phyloP scores from a whole-genome alignment of 2,329 filamentous ascomycete genomes.

The Calonectria henricotiae region DNA sequence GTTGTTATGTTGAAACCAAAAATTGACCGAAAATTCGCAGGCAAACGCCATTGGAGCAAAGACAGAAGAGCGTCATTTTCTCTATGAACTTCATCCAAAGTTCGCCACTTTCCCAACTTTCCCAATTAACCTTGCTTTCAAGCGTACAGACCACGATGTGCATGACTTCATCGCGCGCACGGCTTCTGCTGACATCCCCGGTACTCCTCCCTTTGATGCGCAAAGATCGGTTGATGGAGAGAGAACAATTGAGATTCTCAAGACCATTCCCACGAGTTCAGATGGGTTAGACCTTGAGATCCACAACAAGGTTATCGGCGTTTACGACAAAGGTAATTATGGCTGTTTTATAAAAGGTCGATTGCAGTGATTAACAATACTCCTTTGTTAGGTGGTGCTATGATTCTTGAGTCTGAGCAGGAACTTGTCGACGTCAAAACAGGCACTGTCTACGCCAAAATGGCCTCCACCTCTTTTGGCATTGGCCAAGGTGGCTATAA shows the following conservation, averaged over 20 bases:
- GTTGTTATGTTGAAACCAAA: no score
- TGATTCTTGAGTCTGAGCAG: slow-evolving; percentile 62
- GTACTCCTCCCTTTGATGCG: slow-evolving; percentile 60
- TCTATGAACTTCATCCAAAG: slow-evolving; percentile 63
- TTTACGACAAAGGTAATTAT: slow-evolving; percentile 61
- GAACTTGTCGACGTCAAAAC: slow-evolving; percentile 60
- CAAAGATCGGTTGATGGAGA: slow-evolving; percentile 62
- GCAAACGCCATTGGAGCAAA: slow-evolving; percentile 60
- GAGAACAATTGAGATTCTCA: slow-evolving; percentile 59
- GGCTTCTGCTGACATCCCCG: slow-evolving; percentile 57
- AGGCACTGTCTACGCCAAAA: slow-evolving; percentile 58
- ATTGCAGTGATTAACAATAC: background rate
- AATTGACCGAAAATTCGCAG: slow-evolving; percentile 39
- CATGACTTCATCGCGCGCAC: slow-evolving; percentile 61
- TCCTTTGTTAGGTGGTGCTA: slow-evolving; percentile 54
- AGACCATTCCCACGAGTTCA: slow-evolving; percentile 57
- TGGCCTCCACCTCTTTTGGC: slow-evolving; percentile 61
- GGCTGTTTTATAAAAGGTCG: no score
- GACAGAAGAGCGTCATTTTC: slow-evolving; percentile 62
- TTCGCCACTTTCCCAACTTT: slow-evolving; percentile 67
- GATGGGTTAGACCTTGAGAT: slow-evolving; percentile 60
- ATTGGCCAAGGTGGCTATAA: slow-evolving; percentile 65
- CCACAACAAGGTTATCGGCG: slow-evolving; percentile 60
- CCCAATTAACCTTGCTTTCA: slow-evolving; percentile 64
- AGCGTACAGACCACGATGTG: slow-evolving; percentile 64